Conservation (phyloP, 352 stramenopile genomes). For the Globisporangium middletonii region DNA sequence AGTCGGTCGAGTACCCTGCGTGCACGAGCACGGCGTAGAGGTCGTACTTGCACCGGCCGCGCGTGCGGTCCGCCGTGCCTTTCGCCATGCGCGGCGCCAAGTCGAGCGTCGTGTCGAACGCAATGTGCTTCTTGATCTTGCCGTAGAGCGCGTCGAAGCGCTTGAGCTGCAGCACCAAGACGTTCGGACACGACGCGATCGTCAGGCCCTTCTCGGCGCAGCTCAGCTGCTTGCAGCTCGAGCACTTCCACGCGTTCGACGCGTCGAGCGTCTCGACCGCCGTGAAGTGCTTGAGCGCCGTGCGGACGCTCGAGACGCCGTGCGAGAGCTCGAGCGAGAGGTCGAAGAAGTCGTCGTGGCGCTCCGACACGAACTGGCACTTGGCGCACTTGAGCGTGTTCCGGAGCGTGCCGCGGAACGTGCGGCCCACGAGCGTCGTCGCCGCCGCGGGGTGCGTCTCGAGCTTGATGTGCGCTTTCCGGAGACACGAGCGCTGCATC, state of each 20-base stretch:
- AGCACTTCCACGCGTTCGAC: slow-evolving; percentile 85
- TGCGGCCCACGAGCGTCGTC: slow-evolving; percentile 79
- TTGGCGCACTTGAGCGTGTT: slow-evolving; percentile 83
- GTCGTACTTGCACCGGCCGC: slow-evolving; percentile 57
- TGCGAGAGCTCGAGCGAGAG: slow-evolving; percentile 38
- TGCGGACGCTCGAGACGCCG: slow-evolving; percentile 63
- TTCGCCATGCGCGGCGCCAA: slow-evolving; percentile 57
- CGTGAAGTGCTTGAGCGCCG: slow-evolving; percentile 80
- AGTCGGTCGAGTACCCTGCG: slow-evolving; percentile 82
- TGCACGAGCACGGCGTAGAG: slow-evolving; percentile 85
- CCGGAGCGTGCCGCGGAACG: slow-evolving; percentile 83
- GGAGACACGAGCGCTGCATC: slow-evolving; percentile 77
- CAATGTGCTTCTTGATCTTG: slow-evolving; percentile 88
- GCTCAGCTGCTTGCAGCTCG: slow-evolving; percentile 67
- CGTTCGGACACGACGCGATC: slow-evolving; percentile 77
- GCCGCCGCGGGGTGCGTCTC: slow-evolving; percentile 44
- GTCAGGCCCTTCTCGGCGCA: slow-evolving; percentile 78
- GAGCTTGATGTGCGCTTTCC: slow-evolving; percentile 64
- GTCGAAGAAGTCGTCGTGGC: slow-evolving; percentile 84
- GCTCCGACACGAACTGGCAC: slow-evolving; percentile 74
- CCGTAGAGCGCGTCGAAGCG: slow-evolving; percentile 82
- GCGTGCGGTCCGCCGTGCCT: slow-evolving; percentile 38
- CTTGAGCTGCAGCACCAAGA: slow-evolving; percentile 89
- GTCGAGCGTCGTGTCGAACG: slow-evolving; percentile 66
- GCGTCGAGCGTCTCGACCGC: slow-evolving; percentile 78